Base-by-base conservation (phyloP, 352 stramenopile species). In the Phytophthora cactorum region DNA sequence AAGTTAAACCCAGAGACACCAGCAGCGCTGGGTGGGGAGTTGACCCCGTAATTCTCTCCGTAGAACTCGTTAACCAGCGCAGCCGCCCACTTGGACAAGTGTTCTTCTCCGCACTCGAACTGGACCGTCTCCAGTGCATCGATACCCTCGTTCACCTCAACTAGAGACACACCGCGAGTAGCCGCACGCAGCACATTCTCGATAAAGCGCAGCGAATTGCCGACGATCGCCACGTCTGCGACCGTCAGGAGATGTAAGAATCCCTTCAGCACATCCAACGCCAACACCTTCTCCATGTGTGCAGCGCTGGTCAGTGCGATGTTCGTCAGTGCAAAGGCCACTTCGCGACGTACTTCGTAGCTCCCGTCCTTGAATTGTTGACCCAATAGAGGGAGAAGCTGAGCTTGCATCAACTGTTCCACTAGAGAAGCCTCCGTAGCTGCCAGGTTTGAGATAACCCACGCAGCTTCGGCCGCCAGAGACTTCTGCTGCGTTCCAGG, bases 61-160 rank as follows among this genome's bases (percentile, higher is more conserved):
- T 93, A 96, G 54, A 92, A 94, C 57, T 90, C 74, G 65, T 96
- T 91, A n/a, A 93, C 81, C 47, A 96, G 67, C 15, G 78, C 72
- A 5, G 88, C 82, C 0, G 86, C 86, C 75, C 86, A 91, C 38
- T 80, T 69, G 6, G 81, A 72, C 34, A 93, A 68, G 52, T 91
- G 78, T 44, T 86, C 73, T 44, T 89, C 83, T 9, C 73, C 52
- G 15, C 76, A 82, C 51, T 92, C 74, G 47, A 89, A 92, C 70
- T 94, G 84, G 31, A 96, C 78, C 22, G 71, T 85, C 63, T 96
- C 88, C 32, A 96, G 75, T 3, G 82, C 86, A 36, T 94, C 88
- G 32, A 94, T 94, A 44, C 88, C 88, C 25, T 84, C 82, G 46
- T 83, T 73, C 25, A 69, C 59, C 53, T 94, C 82, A 32, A 96